A percentile compares a stretch with the other conserved stretches of the same genome.
These are phyloP conservation scores for Platanus orientalis DNA, from an alignment of 164 flowering plant genomes.

Conservation along the genomic window DNA sequence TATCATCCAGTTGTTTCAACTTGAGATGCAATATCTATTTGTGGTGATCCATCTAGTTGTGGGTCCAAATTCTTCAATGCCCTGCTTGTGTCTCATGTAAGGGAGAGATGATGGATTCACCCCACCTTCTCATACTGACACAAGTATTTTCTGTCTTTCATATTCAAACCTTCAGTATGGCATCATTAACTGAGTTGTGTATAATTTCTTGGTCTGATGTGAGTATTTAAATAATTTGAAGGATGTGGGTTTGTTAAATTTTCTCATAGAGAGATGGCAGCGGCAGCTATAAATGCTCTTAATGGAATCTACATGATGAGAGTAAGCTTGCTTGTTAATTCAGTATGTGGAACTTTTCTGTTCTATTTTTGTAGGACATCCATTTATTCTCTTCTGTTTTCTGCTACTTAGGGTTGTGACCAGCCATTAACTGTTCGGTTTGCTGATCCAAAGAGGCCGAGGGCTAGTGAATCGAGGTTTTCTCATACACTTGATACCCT, in stretches of 20 bases:
- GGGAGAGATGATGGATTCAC: too few relatives aligned
- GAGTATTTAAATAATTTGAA: constrained; percentile 15
- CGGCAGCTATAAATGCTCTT: constrained; percentile 57
- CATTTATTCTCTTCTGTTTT: constrained; percentile 5
- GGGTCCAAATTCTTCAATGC: too few relatives aligned
- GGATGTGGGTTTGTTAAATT: constrained; percentile 59
- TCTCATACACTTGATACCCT: not conserved
- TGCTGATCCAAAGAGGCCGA: constrained; percentile 85
- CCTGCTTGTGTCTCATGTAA: too few relatives aligned
- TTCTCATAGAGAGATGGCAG: constrained; percentile 56
- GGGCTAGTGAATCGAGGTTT: constrained; percentile 64
- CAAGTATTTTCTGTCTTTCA: too few relatives aligned
- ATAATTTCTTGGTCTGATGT: not conserved
- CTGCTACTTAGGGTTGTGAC: constrained; percentile 54
- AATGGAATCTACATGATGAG: constrained; percentile 56
- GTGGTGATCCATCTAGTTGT: not conserved
- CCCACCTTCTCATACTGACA: too few relatives aligned
- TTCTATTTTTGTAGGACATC: not conserved
- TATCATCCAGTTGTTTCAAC: not conserved
- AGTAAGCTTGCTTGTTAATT: constrained; percentile 27
- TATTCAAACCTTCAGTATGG: too few relatives aligned
- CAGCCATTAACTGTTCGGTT: constrained; percentile 73
- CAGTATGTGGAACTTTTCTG: not conserved
- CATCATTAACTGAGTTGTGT: not conserved
- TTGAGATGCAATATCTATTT: not conserved